Percentiles rank a stretch among this genome's conserved stretches.
Conservation (phyloP, 2,329 filamentous ascomycete genomes). For the Alternaria sp. region DNA sequence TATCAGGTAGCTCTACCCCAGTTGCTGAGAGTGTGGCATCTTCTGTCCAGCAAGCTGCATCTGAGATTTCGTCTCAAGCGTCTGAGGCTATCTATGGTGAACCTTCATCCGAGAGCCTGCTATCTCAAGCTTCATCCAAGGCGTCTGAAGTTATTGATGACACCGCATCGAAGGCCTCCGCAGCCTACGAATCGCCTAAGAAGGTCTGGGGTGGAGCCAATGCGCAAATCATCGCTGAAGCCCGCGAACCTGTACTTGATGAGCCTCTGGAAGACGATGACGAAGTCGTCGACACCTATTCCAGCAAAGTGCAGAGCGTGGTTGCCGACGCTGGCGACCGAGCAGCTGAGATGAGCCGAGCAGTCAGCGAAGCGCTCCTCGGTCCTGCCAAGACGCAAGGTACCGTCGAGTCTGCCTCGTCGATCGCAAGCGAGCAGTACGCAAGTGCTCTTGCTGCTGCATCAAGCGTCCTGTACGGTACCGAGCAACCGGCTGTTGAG, state of each 20-base stretch:
- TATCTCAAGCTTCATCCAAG: constrained; percentile 32
- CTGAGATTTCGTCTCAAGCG: constrained; percentile 35
- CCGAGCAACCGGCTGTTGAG: constrained; percentile 48
- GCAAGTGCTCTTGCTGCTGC: constrained; percentile 63
- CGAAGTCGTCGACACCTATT: constrained; percentile 54
- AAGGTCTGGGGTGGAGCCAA: constrained; percentile 63
- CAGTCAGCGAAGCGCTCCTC: constrained; percentile 62
- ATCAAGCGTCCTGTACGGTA: constrained; percentile 62
- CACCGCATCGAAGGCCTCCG: constrained; percentile 27
- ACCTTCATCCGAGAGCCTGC: constrained; percentile 25
- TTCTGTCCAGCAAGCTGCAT: constrained; percentile 45
- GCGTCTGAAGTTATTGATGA: constrained; percentile 28
- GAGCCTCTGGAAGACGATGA: constrained; percentile 58
- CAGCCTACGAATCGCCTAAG: constrained; percentile 45
- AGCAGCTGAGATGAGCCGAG: constrained; percentile 61
- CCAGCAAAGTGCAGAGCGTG: constrained; percentile 59
- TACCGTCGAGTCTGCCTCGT: constrained; percentile 57
- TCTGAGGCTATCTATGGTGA: constrained; percentile 33
- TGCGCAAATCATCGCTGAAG: constrained; percentile 58
- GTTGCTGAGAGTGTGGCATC: constrained; percentile 44
- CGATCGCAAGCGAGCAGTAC: constrained; percentile 63
- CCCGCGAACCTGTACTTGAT: constrained; percentile 55
- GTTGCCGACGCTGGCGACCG: constrained; percentile 60
- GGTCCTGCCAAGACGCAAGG: constrained; percentile 55
- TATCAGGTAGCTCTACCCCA: constrained; percentile 38